phyloP scores from a whole-genome alignment of 257 asterid genomes.

The Anisodus tanguticus region DNA sequence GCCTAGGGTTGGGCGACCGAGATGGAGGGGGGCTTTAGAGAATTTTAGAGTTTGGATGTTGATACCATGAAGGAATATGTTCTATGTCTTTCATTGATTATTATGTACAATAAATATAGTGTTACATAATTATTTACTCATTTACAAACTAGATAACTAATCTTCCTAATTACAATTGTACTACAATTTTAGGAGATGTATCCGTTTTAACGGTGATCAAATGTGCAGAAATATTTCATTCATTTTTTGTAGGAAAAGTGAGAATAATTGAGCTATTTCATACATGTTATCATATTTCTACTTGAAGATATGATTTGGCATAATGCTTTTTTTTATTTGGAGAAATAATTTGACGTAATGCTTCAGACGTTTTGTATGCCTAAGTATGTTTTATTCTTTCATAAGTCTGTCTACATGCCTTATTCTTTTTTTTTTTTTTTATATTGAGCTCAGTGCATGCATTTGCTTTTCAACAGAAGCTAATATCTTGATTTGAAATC shows the following conservation, averaged over 20 bases:
- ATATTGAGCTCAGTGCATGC: neutral
- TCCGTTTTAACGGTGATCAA: no score
- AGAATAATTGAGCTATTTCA: neutral
- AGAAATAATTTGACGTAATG: neutral
- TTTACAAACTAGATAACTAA: no score
- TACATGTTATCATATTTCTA: neutral
- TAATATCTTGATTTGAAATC: constrained; percentile 21
- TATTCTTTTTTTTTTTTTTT: neutral
- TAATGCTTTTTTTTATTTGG: neutral
- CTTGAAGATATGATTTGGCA: constrained; percentile 23
- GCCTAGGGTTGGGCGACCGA: no score
- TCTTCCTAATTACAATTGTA: no score
- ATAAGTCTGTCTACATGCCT: neutral
- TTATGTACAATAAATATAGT: no score
- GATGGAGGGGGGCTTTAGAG: no score
- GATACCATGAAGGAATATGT: no score
- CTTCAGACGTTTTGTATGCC: neutral
- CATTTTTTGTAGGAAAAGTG: constrained; percentile 6
- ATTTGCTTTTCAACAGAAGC: neutral
- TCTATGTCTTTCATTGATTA: no score
- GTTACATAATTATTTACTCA: no score
- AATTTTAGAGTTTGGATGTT: no score
- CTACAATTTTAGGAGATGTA: no score
- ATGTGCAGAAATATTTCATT: neutral
- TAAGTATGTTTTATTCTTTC: neutral